Evolutionary conservation across 2,329 filamentous ascomycete species (phyloP).

Genomic region (Alternaria consortialis): DNA sequence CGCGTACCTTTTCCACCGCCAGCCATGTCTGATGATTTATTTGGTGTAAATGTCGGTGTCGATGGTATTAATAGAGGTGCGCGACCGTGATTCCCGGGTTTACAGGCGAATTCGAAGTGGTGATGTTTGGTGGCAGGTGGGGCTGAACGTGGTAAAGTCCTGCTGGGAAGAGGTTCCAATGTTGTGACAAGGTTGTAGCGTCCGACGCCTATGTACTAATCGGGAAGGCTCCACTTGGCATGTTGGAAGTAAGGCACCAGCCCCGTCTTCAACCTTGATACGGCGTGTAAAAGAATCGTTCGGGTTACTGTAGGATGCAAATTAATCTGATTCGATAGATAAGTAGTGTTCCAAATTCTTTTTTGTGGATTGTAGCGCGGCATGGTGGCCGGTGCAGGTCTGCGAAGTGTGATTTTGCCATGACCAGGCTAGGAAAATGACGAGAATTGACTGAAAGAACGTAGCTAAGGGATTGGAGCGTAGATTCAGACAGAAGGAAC

Average conservation of each 20-base stretch:
- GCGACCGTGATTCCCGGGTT: conserved; percentile 43
- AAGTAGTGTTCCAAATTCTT: background rate
- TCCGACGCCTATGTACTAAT: conserved; percentile 39
- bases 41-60: conserved; percentile 30
- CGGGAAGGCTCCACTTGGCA: conserved; percentile 35
- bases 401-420: background rate
- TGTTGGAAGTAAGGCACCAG: conserved; percentile 19
- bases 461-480: background rate
- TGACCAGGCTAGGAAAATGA: background rate
- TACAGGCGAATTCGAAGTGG: conserved; percentile 38
- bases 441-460: background rate
- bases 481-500: background rate
- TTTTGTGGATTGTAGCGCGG: background rate
- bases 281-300: conserved; percentile 32
- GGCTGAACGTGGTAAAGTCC: conserved; percentile 45
- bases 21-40: conserved; percentile 63
- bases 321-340: background rate
- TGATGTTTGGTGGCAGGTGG: conserved; percentile 44
- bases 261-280: conserved; percentile 13
- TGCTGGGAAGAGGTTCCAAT: conserved; percentile 39
- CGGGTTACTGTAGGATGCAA: conserved; percentile 22
- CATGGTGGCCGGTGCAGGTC: conserved; percentile 4
- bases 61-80: conserved; percentile 40
- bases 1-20: conserved; percentile 89
- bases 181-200: conserved; percentile 35